Conservation (phyloP, 2,329 filamentous ascomycete genomes). For the Trichoderma sp. region DNA sequence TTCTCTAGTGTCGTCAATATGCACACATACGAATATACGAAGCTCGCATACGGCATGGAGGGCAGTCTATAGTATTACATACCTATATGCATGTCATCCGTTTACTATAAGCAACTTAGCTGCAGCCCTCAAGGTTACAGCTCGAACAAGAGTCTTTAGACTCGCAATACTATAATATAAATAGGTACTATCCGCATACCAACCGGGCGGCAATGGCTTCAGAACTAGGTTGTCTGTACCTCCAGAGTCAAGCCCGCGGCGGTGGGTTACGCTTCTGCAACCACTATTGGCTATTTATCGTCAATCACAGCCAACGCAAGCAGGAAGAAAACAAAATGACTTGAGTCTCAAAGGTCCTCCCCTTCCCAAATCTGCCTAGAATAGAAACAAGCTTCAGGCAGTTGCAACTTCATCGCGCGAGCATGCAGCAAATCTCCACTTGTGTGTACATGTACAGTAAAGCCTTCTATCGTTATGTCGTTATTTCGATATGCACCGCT, state of each 20-base stretch:
- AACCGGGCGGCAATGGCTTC: background rate
- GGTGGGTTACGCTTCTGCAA: background rate
- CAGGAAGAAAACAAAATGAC: background rate
- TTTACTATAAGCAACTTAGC: background rate
- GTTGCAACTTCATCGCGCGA: constrained; percentile 9
- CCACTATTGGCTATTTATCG: background rate
- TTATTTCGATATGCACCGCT: background rate
- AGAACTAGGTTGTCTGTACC: background rate
- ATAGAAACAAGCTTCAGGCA: background rate
- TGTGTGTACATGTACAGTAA: background rate
- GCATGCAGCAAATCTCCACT: background rate
- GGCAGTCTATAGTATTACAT: background rate
- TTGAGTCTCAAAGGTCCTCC: background rate
- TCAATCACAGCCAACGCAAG: background rate
- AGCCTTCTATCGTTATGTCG: constrained; percentile 18
- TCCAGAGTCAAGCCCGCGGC: background rate
- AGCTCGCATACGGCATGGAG: background rate
- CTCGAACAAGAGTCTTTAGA: background rate
- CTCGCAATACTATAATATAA: background rate
- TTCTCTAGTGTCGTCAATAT: background rate
- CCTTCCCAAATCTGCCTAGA: background rate
- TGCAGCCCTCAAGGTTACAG: background rate
- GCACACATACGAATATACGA: background rate
- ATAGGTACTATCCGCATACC: background rate
- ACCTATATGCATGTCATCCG: background rate